Evolutionary conservation across 2,329 filamentous ascomycete genomes (phyloP).

Genomic region (Fusarium algeriense): DNA sequence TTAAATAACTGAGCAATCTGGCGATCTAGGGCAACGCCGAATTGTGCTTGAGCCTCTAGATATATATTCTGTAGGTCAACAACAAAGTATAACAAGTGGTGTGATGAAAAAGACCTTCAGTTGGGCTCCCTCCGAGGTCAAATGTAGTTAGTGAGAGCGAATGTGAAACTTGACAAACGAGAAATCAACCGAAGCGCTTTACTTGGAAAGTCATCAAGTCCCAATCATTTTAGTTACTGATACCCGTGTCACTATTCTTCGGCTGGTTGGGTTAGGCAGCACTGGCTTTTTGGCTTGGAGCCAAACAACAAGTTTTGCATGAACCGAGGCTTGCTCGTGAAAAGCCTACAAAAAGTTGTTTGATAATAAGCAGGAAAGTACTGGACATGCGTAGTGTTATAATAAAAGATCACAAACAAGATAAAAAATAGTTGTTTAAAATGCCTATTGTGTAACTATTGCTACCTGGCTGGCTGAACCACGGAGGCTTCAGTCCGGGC

Average conservation of each 20-base stretch:
- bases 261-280: constrained; percentile 13
- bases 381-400: too few species aligned
- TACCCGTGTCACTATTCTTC: constrained; percentile 15
- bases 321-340: neutral
- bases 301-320: neutral
- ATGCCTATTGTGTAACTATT: neutral
- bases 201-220: neutral
- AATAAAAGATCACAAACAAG: neutral
- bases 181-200: neutral
- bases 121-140: neutral
- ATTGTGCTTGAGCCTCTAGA: neutral
- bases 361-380: too few species aligned
- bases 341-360: too few species aligned
- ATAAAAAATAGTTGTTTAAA: neutral
- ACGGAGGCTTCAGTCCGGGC: neutral
- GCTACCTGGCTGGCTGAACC: neutral
- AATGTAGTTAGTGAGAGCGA: constrained; percentile 1
- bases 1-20: constrained; percentile 1
- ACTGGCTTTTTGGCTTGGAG: neutral
- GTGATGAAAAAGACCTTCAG: neutral
- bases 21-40: neutral
- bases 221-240: constrained; percentile 2
- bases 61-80: neutral
- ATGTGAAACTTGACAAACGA: constrained; percentile 6
- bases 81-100: neutral